A percentile compares a stretch with the other conserved stretches of the same genome.
phyloP scores from a whole-genome alignment of 2,329 filamentous ascomycete genomes.

The Scolecobasidium constrictum region DNA sequence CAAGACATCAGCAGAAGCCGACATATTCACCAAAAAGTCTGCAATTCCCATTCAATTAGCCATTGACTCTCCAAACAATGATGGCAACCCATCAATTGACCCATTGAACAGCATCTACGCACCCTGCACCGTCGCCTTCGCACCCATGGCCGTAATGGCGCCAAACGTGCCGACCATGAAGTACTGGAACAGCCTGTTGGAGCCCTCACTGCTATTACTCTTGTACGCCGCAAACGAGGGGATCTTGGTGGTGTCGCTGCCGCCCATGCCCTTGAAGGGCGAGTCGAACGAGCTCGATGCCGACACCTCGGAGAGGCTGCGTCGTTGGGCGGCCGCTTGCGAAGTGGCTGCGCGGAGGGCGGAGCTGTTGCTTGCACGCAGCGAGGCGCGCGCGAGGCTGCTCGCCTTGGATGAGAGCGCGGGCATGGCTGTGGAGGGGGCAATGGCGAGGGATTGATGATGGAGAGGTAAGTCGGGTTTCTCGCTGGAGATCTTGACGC shows the following conservation, averaged over 20 bases:
- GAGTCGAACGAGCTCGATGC: slow-evolving; percentile 35
- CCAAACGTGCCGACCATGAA: slow-evolving; percentile 98
- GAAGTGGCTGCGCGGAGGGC: slow-evolving; percentile 33
- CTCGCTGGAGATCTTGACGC: neutral
- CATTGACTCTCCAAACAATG: slow-evolving; percentile 17
- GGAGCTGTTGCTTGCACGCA: slow-evolving; percentile 33
- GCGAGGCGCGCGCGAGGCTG: slow-evolving; percentile 36
- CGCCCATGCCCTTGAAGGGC: slow-evolving; percentile 44
- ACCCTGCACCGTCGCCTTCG: slow-evolving; percentile 98
- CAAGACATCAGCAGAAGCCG: slow-evolving; percentile 93
- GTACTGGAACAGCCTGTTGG: slow-evolving; percentile 87
- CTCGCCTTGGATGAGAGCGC: slow-evolving; percentile 35
- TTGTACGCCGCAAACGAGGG: slow-evolving; percentile 86
- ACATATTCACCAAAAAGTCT: slow-evolving; percentile 99
- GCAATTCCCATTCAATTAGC: slow-evolving; percentile 21
- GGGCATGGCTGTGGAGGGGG: slow-evolving; percentile 29
- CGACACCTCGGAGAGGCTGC: slow-evolving; percentile 26
- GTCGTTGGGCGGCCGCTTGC: slow-evolving; percentile 29
- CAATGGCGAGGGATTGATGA: slow-evolving; percentile 11
- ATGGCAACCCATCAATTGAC: neutral
- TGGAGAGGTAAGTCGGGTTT: neutral
- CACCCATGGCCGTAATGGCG: slow-evolving; percentile 80
- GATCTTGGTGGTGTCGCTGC: slow-evolving; percentile 53
- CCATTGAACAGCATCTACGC: slow-evolving; percentile 27
- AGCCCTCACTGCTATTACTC: slow-evolving; percentile 53